Conservation (phyloP, 805 yeast genomes). For the Candida silvatica region DNA sequence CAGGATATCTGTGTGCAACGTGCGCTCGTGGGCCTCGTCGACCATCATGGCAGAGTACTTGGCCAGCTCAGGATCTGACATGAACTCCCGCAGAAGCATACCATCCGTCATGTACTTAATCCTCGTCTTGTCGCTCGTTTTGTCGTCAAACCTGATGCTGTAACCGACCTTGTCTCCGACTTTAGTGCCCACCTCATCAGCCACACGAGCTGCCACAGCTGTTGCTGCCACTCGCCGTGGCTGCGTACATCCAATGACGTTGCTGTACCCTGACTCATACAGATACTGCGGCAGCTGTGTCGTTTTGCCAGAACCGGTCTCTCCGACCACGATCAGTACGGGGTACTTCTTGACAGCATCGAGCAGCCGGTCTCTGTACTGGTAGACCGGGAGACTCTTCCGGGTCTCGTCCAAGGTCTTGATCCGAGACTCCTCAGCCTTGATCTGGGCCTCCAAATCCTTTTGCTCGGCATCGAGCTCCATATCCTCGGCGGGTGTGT, state of each 20-base stretch:
- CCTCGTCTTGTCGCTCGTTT: slow-evolving; percentile 51
- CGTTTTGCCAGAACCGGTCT: slow-evolving; percentile 95
- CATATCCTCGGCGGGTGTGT: slow-evolving; percentile 24
- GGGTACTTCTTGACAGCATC: slow-evolving; percentile 55
- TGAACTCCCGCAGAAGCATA: slow-evolving; percentile 79
- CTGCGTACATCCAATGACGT: slow-evolving; percentile 74
- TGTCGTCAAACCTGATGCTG: slow-evolving; percentile 79
- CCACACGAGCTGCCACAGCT: slow-evolving; percentile 84
- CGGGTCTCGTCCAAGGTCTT: slow-evolving; percentile 41
- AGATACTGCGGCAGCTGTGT: slow-evolving; percentile 88
- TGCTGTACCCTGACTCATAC: slow-evolving; percentile 73
- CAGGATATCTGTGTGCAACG: slow-evolving; percentile 80
- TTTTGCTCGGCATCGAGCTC: slow-evolving; percentile 23
- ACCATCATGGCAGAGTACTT: slow-evolving; percentile 79
- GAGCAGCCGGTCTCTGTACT: slow-evolving; percentile 51
- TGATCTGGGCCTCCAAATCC: slow-evolving; percentile 22
- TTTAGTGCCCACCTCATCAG: slow-evolving; percentile 76
- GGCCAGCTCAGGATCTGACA: slow-evolving; percentile 62
- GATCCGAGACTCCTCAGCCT: slow-evolving; percentile 27
- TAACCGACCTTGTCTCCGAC: slow-evolving; percentile 90
- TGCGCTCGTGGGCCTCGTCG: slow-evolving; percentile 97
- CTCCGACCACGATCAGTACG: slow-evolving; percentile 82
- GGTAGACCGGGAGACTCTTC: slow-evolving; percentile 67
- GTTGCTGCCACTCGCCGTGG: slow-evolving; percentile 95
- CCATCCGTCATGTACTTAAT: slow-evolving; percentile 96